A percentile compares a stretch with the other conserved stretches of the same genome.
phyloP scores from a whole-genome alignment of 2,329 filamentous ascomycete species.

The Ambrosiella cleistominuta region DNA sequence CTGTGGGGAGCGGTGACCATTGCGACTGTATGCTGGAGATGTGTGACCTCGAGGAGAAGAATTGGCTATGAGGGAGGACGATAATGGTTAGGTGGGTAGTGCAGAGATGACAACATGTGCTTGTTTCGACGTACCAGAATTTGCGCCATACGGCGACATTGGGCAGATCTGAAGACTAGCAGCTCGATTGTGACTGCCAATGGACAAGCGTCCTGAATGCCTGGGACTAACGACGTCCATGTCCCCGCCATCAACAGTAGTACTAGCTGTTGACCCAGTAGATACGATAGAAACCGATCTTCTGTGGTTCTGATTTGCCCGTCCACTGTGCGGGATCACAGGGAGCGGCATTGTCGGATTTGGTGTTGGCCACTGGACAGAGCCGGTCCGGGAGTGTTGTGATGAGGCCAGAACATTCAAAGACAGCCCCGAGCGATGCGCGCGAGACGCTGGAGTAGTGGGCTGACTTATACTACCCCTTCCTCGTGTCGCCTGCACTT shows the following conservation, averaged over 20 bases:
- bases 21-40: conserved; percentile 35
- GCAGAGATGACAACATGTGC: not conserved
- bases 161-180: conserved; percentile 57
- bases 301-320: conserved; percentile 28
- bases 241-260: conserved; percentile 28
- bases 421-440: conserved; percentile 52
- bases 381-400: conserved; percentile 28
- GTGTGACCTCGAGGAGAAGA: conserved; percentile 27
- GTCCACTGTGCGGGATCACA: conserved; percentile 16
- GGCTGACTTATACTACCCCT: conserved; percentile 20
- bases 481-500: conserved; percentile 28
- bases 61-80: conserved; percentile 18
- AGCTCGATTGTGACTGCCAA: conserved; percentile 52
- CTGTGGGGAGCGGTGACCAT: conserved; percentile 12
- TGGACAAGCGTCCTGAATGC: conserved; percentile 4
- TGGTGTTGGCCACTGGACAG: conserved; percentile 29
- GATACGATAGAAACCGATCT: conserved; percentile 74
- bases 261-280: conserved; percentile 39
- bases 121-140: conserved; percentile 22
- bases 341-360: conserved; percentile 16
- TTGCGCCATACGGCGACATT: conserved; percentile 28
- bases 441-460: conserved; percentile 24
- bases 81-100: not conserved
- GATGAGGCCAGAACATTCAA: conserved; percentile 34
- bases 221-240: conserved; percentile 6